These are phyloP conservation scores for Hypoxylon rubiginosum DNA, from an alignment of 2,329 filamentous ascomycete species.

Conservation along the genomic window DNA sequence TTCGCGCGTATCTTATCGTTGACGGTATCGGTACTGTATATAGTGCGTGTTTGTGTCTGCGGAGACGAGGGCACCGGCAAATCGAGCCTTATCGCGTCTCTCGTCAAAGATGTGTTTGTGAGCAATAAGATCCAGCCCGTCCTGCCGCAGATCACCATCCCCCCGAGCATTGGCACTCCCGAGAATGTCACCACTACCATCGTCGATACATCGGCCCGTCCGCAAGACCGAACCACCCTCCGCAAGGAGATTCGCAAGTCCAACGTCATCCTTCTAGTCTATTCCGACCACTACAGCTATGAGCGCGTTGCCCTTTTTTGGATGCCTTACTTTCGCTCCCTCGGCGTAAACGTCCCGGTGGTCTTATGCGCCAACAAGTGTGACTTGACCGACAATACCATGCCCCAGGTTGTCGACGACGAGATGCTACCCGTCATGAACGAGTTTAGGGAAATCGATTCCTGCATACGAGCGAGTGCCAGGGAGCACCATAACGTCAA, in stretches of 20 bases:
- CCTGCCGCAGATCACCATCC: conserved; percentile 94
- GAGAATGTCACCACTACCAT: conserved; percentile 98
- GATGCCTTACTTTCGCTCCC: conserved; percentile 97
- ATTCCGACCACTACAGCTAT: conserved; percentile 99
- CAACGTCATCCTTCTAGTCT: conserved; percentile 96
- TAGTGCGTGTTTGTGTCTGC: conserved; percentile 93
- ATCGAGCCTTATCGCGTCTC: conserved; percentile 90
- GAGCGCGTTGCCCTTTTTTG: conserved; percentile 97
- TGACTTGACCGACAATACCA: conserved; percentile 83
- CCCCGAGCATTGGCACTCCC: conserved; percentile 90
- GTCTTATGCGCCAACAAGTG: conserved; percentile 98
- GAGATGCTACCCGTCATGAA: conserved; percentile 99
- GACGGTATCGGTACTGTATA: conserved; percentile 8
- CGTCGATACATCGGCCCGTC: conserved; percentile 95
- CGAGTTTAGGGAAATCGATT: conserved; percentile 98
- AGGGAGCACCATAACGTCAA: conserved; percentile 94
- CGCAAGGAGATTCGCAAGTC: conserved; percentile 96
- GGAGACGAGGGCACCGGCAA: conserved; percentile 97
- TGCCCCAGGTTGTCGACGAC: conserved; percentile 89
- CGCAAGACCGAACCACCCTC: conserved; percentile 90
- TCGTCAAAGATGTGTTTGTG: conserved; percentile 98
- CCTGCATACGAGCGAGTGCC: conserved; percentile 94
- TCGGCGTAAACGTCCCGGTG: conserved; percentile 98
- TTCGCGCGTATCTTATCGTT: conserved; percentile 22
- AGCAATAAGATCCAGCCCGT: conserved; percentile 95